phyloP scores from a whole-genome alignment of 2,329 filamentous ascomycete species.

The Alternaria ethzedia region DNA sequence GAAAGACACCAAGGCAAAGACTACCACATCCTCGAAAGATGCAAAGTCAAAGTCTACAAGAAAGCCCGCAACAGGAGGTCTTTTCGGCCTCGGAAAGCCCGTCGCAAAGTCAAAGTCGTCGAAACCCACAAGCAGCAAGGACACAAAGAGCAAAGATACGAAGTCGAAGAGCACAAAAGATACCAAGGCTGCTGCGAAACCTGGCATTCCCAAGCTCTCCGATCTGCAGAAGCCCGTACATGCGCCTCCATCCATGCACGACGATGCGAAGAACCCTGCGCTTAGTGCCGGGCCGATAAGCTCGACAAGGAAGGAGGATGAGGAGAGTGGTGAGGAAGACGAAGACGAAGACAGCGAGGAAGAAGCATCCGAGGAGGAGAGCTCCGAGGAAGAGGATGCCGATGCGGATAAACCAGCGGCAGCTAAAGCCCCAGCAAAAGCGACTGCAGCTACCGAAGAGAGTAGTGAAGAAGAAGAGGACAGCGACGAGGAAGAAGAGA shows the following conservation, averaged over 20 bases:
- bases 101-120: constrained; percentile 5
- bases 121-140: constrained; percentile 7
- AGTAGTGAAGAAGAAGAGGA: not conserved
- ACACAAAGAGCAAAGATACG: not conserved
- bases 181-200: not conserved
- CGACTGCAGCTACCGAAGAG: not conserved
- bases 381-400: constrained; percentile 3
- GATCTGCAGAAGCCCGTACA: constrained; percentile 29
- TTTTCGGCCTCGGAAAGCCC: constrained; percentile 7
- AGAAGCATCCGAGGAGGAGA: constrained; percentile 14
- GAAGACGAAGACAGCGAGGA: constrained; percentile 9
- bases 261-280: constrained; percentile 33
- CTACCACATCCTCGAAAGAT: not conserved
- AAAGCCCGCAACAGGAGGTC: constrained; percentile 8
- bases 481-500: constrained; percentile 9
- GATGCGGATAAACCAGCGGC: not conserved
- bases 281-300: constrained; percentile 28
- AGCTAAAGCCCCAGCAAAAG: not conserved
- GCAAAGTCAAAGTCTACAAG: constrained; percentile 2
- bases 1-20: constrained; percentile 2
- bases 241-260: constrained; percentile 29
- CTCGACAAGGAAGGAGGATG: constrained; percentile 15
- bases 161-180: not conserved
- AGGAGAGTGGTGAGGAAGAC: constrained; percentile 6
- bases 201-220: constrained; percentile 22